Evolutionary conservation across 257 asterid species (phyloP).

Genomic region (Forsythia viridissima): DNA sequence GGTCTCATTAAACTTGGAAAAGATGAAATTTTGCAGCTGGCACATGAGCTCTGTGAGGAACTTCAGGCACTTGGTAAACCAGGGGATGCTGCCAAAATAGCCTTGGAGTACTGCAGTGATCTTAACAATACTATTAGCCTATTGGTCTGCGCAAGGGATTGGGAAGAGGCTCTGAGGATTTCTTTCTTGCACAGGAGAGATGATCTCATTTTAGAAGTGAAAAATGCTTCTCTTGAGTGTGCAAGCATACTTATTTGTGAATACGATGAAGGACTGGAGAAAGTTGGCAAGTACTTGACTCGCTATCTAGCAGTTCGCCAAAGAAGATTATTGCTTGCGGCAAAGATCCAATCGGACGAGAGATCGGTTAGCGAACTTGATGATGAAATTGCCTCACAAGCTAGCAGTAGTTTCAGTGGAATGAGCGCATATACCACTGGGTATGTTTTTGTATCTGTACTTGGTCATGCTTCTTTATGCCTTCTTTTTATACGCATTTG

Average conservation of each 20-base stretch:
- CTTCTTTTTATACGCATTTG: constrained; percentile 4
- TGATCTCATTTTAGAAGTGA: constrained; percentile 65
- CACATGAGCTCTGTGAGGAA: constrained; percentile 87
- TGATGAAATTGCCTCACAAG: constrained; percentile 92
- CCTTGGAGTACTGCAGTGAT: constrained; percentile 85
- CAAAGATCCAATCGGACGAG: constrained; percentile 74
- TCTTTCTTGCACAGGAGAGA: constrained; percentile 72
- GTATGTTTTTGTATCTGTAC: constrained; percentile 41
- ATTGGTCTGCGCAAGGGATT: constrained; percentile 81
- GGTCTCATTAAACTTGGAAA: constrained; percentile 74
- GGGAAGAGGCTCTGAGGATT: constrained; percentile 94
- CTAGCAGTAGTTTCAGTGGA: constrained; percentile 94
- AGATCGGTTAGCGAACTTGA: constrained; percentile 54
- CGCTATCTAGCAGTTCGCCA: constrained; percentile 91
- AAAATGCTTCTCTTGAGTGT: constrained; percentile 81
- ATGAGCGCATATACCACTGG: constrained; percentile 97
- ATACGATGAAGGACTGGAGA: constrained; percentile 80
- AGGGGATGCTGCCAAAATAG: constrained; percentile 85
- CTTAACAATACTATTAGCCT: constrained; percentile 56
- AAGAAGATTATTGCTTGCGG: constrained; percentile 87
- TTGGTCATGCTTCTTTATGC: constrained; percentile 6
- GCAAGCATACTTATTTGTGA: constrained; percentile 64
- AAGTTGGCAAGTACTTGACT: constrained; percentile 86
- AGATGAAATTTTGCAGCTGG: constrained; percentile 75
- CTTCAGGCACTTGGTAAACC: constrained; percentile 92